Conservation (phyloP, 768 basidiomycete species). For the Sporobolomyces roseus region DNA sequence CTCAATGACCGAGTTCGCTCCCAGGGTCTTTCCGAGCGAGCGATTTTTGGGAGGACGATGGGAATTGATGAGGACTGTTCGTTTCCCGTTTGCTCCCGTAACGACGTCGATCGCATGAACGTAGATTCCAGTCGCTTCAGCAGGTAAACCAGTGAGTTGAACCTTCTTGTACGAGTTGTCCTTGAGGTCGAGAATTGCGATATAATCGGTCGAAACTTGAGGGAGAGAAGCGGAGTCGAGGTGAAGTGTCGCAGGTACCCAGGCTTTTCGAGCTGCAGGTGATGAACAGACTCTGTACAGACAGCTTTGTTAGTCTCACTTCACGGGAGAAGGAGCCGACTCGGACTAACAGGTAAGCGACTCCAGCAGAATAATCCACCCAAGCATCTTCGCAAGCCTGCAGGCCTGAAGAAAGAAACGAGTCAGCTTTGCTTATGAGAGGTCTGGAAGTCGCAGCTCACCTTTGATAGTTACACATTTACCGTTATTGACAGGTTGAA, state of each 20-base stretch:
- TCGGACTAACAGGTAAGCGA: conserved; percentile 25
- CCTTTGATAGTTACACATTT: conserved; percentile 21
- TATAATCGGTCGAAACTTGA: conserved; percentile 7
- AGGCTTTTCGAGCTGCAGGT: neutral
- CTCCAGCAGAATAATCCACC: conserved; percentile 3
- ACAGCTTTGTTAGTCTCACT: neutral
- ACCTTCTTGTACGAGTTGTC: conserved; percentile 2
- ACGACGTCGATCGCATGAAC: conserved; percentile 70
- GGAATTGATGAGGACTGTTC: conserved; percentile 67
- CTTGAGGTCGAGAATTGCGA: conserved; percentile 21
- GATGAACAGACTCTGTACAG: conserved; percentile 19
- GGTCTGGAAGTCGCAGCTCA: neutral
- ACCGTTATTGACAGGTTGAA: conserved; percentile 16
- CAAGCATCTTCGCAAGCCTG: conserved; percentile 8
- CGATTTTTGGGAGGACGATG: conserved; percentile 58
- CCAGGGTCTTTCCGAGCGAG: conserved; percentile 51
- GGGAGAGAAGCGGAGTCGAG: conserved; percentile 17
- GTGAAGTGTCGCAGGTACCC: conserved; percentile 19
- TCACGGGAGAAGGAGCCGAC: neutral
- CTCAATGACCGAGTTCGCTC: conserved; percentile 70
- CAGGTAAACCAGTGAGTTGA: conserved; percentile 23
- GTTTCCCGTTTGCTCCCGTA: conserved; percentile 54
- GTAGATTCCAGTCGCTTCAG: conserved; percentile 41
- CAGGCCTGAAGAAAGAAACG: neutral
- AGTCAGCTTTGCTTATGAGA: neutral